Evolutionary conservation across 306 rosid species (phyloP).

Genomic region (Quercus aquifolioides): DNA sequence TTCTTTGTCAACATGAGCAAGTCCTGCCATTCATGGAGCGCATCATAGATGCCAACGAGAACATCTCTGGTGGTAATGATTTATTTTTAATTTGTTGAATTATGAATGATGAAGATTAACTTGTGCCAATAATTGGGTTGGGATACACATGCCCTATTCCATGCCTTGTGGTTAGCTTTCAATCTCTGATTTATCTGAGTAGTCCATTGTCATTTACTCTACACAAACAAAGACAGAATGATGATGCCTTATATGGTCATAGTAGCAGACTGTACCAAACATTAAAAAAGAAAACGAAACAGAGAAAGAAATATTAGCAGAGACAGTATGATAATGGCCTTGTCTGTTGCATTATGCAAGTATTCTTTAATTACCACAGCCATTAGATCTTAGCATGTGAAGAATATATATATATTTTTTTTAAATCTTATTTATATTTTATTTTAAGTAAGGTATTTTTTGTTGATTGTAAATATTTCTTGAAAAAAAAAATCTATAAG

Average conservation of each 20-base stretch:
- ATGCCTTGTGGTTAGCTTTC: background rate
- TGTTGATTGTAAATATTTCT: no score
- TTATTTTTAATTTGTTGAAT: background rate
- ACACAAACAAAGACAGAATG: background rate
- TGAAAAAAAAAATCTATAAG: no score
- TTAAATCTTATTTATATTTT: no score
- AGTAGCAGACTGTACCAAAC: background rate
- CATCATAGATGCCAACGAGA: slow-evolving; percentile 40
- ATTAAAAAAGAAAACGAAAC: background rate
- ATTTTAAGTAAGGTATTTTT: no score
- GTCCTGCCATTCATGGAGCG: slow-evolving; percentile 41
- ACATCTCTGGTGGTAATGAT: slow-evolving; percentile 28
- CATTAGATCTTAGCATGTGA: no score
- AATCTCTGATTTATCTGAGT: background rate
- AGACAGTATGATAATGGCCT: background rate
- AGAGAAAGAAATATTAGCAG: background rate
- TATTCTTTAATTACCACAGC: no score
- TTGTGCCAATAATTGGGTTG: background rate
- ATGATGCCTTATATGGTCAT: background rate
- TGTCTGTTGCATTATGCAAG: background rate
- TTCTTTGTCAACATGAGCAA: slow-evolving; percentile 32
- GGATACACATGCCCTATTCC: background rate
- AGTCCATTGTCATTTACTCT: background rate
- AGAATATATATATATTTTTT: no score
- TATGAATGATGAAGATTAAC: background rate